Evolutionary conservation across 2,329 filamentous ascomycete genomes (phyloP).

Genomic region (Fusarium tricinctum): DNA sequence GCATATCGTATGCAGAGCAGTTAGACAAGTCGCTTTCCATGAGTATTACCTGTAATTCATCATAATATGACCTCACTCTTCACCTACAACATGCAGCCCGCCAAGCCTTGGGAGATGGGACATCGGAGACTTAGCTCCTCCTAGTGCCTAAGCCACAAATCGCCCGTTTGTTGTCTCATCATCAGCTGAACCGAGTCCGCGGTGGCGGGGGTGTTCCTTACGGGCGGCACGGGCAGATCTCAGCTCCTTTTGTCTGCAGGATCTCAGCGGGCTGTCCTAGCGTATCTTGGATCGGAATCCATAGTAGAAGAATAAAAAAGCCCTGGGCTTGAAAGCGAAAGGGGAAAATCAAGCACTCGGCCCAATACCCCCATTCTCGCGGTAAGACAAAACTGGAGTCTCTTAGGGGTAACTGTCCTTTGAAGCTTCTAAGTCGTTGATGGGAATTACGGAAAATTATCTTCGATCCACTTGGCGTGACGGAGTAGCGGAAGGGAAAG

Average conservation of each 20-base stretch:
- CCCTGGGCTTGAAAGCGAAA: fast-evolving
- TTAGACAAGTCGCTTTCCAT: neutral
- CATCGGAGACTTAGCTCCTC: no score
- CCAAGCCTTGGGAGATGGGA: no score
- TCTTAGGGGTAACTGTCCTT: neutral
- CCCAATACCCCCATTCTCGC: neutral
- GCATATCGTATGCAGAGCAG: constrained; percentile 31
- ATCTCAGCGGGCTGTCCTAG: no score
- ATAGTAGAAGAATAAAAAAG: neutral
- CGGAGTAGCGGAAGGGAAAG: neutral
- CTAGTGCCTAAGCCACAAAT: neutral
- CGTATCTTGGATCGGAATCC: neutral
- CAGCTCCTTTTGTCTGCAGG: neutral
- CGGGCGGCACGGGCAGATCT: neutral
- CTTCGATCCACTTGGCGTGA: constrained; percentile 6
- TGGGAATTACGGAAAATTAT: neutral
- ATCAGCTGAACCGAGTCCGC: neutral
- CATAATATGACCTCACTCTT: neutral
- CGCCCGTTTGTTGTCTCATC: neutral
- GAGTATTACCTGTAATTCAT: neutral
- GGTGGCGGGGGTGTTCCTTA: neutral
- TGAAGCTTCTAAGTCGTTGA: neutral
- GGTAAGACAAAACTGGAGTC: neutral
- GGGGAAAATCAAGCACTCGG: neutral
- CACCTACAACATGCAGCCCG: neutral